Evolutionary conservation across 2,329 filamentous ascomycete species (phyloP), one percentile per base, ranked within the genome.

Genomic region (Cordyceps tenuipes): DNA sequence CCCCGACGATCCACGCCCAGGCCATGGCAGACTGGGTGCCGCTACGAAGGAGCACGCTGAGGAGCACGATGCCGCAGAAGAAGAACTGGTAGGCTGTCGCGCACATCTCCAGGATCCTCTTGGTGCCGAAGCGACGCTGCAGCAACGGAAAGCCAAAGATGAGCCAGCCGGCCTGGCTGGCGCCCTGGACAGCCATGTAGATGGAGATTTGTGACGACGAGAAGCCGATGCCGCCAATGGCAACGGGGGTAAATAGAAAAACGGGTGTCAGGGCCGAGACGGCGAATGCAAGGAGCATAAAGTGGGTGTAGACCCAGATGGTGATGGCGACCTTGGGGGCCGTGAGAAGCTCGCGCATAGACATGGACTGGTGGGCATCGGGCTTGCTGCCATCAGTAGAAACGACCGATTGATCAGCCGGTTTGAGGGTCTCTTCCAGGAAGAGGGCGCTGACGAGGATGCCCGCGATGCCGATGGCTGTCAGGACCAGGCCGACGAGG

Each of bases 181-280:
- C 73, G 10, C 90, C 90, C 21, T 79, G 81, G 1, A 86, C 61
- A 1, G 79, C 82, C 74, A 93, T 81, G 72, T 86, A 82, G 3
- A 84, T 66, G 1, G 87, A 86, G 62, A 91, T 92, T 57, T 83
- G 79, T 4, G 81, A 68, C 0, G 86, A 76, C 0, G 77, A 72
- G 69, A 91, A 87, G 3, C 79, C 82, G 49, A 85, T 80, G 0
- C 90, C 90, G 31, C 89, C 89, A 0, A 86, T 77, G 0, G 68
- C 6, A 4, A 87, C 66, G 2, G 79, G 76, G 0, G 86, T 90
- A 71, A 81, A 91, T 73, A 84, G 84, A 68, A 86, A 87, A 1
- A 92, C 79, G 0, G 88, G 86, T 1, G 82, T 68, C 43, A 91
- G 76, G 60, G 88, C 87, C 0, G 89, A 91, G 71, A 86, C 92